Conservation (phyloP, 2,329 filamentous ascomycete genomes). For the Chaetomiaceae sp. region DNA sequence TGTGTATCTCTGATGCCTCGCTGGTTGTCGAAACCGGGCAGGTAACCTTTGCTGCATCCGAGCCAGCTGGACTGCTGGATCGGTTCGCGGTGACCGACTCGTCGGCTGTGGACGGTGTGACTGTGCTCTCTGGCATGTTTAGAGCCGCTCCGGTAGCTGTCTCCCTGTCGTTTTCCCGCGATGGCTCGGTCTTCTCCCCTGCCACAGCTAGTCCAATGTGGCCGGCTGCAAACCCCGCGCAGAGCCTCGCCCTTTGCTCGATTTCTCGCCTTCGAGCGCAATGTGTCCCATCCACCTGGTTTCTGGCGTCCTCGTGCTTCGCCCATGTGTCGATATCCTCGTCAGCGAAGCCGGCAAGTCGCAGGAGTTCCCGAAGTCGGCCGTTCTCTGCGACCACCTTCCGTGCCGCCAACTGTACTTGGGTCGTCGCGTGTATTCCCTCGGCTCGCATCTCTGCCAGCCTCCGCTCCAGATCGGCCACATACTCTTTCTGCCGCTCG, state of each 20-base stretch:
- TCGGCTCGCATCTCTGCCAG: slow-evolving; percentile 13
- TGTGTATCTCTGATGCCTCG: not conserved
- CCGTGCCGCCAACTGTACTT: slow-evolving; percentile 19
- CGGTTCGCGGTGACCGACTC: not conserved
- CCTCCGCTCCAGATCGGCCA: slow-evolving; percentile 17
- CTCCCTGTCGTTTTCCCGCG: not conserved
- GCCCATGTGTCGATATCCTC: slow-evolving; percentile 14
- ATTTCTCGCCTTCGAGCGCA: slow-evolving; percentile 1
- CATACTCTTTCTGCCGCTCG: slow-evolving; percentile 19
- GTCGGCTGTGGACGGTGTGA: not conserved
- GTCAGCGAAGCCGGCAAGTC: slow-evolving; percentile 9
- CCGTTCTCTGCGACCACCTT: slow-evolving; percentile 14
- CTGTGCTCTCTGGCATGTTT: not conserved
- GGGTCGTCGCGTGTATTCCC: slow-evolving; percentile 15
- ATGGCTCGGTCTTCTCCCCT: not conserved
- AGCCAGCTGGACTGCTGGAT: not conserved
- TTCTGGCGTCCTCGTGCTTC: not conserved
- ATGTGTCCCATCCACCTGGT: not conserved
- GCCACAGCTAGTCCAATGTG: not conserved
- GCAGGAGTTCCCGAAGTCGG: slow-evolving; percentile 14
- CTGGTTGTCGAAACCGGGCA: not conserved
- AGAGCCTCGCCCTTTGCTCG: slow-evolving; percentile 1
- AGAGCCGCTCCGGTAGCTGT: not conserved
- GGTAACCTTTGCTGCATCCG: not conserved
- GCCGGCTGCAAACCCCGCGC: not conserved